Evolutionary conservation across 345 rosid genomes (phyloP).

Genomic region (Tarenaya hassleriana): DNA sequence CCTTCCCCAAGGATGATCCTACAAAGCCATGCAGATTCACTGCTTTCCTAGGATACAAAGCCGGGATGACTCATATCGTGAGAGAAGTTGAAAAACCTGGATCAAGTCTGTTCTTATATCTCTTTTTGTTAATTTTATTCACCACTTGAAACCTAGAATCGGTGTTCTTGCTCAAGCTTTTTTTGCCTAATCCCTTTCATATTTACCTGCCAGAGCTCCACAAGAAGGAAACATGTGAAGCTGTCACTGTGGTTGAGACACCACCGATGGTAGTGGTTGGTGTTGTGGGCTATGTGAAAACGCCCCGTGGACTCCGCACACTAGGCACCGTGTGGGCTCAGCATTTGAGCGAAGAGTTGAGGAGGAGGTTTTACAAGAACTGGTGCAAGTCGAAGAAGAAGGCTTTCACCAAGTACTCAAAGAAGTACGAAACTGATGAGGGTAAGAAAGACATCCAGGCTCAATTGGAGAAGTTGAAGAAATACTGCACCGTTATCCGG

Average conservation of each 20-base stretch:
- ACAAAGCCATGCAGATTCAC: conserved; percentile 71
- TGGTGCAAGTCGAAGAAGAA: conserved; percentile 92
- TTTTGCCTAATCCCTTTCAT: not conserved
- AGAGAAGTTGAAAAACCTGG: conserved; percentile 89
- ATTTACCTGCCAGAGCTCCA: too few species aligned
- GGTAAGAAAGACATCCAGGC: conserved; percentile 59
- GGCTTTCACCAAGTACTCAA: conserved; percentile 68
- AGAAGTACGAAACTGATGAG: conserved; percentile 49
- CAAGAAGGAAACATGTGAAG: conserved; percentile 94
- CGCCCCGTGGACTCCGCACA: conserved; percentile 67
- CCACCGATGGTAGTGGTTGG: conserved; percentile 87
- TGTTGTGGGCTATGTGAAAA: conserved; percentile 76
- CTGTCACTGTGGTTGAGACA: conserved; percentile 74
- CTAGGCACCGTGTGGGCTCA: conserved; percentile 92
- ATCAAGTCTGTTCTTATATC: conserved; percentile 38
- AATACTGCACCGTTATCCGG: conserved; percentile 61
- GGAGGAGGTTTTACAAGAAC: conserved; percentile 81
- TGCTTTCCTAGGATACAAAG: conserved; percentile 86
- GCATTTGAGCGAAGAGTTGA: conserved; percentile 81
- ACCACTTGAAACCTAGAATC: not conserved
- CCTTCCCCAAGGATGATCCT: conserved; percentile 81
- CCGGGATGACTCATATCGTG: conserved; percentile 95
- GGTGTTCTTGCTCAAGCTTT: not conserved
- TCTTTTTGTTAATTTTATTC: not conserved
- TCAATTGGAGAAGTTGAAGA: conserved; percentile 76